Evolutionary conservation across 2,329 filamentous ascomycete genomes (phyloP).

Genomic region (Zelopaecilomyces penicillatus): DNA sequence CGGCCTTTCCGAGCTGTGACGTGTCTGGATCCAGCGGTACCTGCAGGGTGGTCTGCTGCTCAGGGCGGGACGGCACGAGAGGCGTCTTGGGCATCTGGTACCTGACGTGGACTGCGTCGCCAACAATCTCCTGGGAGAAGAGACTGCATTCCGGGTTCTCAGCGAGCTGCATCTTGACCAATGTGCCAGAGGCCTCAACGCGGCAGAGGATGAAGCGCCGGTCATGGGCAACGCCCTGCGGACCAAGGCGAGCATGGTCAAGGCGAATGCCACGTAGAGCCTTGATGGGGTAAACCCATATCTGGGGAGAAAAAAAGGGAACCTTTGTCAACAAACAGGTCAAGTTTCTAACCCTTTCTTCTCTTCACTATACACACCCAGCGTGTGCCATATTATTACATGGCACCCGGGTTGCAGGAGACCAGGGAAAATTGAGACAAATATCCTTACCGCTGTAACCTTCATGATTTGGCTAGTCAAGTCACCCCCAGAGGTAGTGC

Average conservation of each 20-base stretch:
- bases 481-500: background rate
- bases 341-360: background rate
- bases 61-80: constrained; percentile 28
- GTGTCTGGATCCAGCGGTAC: constrained; percentile 50
- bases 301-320: constrained; percentile 16
- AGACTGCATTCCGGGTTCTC: constrained; percentile 52
- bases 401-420: too few relatives aligned
- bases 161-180: constrained; percentile 53
- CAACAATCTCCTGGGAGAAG: constrained; percentile 50
- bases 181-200: constrained; percentile 30
- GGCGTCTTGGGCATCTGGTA: constrained; percentile 32
- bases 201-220: constrained; percentile 63
- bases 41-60: constrained; percentile 33
- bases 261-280: constrained; percentile 56
- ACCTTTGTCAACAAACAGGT: background rate
- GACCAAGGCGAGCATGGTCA: constrained; percentile 42
- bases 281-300: constrained; percentile 70
- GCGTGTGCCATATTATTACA: too few relatives aligned
- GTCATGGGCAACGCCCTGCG: constrained; percentile 58
- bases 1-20: constrained; percentile 34
- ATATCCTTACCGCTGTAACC: constrained; percentile 19
- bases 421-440: background rate
- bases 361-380: background rate
- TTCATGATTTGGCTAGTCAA: constrained; percentile 17
- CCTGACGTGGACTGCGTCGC: constrained; percentile 31